A percentile compares a stretch with the other conserved stretches of the same genome.
These are phyloP conservation scores for Helianthus annuus DNA, from an alignment of 129 eudicot species.

Conservation along the genomic window DNA sequence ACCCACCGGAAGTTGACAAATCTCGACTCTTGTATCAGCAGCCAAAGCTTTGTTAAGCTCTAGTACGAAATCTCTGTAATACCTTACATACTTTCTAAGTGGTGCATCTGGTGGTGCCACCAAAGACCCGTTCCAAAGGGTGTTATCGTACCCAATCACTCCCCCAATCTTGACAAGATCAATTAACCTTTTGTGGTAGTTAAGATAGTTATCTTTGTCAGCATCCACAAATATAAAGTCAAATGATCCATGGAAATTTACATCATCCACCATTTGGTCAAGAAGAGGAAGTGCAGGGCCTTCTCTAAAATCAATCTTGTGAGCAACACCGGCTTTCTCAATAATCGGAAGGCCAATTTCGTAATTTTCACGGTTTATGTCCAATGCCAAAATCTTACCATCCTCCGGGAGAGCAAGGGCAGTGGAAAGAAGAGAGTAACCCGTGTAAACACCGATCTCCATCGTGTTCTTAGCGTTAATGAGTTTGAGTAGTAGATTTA, in stretches of 20 bases:
- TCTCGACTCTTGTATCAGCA: slow-evolving; percentile 30
- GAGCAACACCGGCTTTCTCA: slow-evolving; percentile 38
- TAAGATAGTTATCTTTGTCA: slow-evolving; percentile 39
- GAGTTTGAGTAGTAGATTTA: slow-evolving; percentile 45
- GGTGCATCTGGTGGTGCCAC: slow-evolving; percentile 38
- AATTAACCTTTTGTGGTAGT: slow-evolving; percentile 37
- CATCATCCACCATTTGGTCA: slow-evolving; percentile 33
- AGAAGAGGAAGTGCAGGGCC: slow-evolving; percentile 39
- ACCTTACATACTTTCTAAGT: slow-evolving; percentile 29
- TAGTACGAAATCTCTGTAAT: slow-evolving; percentile 34
- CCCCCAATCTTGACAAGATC: slow-evolving; percentile 32
- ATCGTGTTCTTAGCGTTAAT: slow-evolving; percentile 54
- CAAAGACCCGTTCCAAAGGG: slow-evolving; percentile 37
- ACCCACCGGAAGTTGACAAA: slow-evolving; percentile 35
- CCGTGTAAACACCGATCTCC: slow-evolving; percentile 60
- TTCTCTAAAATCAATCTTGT: slow-evolving; percentile 42
- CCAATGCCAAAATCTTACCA: slow-evolving; percentile 48
- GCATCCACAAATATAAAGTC: slow-evolving; percentile 40
- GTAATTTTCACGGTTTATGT: slow-evolving; percentile 31
- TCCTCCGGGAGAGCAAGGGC: slow-evolving; percentile 59
- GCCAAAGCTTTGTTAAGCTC: slow-evolving; percentile 42
- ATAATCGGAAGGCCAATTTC: slow-evolving; percentile 39
- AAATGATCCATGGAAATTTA: slow-evolving; percentile 35
- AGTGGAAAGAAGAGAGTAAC: slow-evolving; percentile 57
- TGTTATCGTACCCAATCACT: slow-evolving; percentile 39